Evolutionary conservation across 2,329 filamentous ascomycete genomes (phyloP).

Genomic region (Beauveria varroae): DNA sequence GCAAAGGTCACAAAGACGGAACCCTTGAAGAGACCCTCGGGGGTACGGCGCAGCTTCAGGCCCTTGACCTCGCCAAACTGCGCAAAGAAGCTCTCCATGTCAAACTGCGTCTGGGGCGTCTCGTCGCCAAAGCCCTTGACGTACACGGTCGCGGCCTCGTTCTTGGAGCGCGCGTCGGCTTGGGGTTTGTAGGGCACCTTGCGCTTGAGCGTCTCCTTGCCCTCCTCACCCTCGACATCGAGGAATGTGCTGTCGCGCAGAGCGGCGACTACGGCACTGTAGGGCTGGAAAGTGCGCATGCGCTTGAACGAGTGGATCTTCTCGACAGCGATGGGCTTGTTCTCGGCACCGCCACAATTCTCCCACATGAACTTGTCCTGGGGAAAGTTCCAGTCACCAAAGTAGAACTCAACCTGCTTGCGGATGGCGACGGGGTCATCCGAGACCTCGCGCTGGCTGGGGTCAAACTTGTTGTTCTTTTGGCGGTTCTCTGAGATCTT

Average conservation of each 20-base stretch:
- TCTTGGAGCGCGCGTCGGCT: conserved; percentile 53
- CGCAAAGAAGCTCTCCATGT: conserved; percentile 87
- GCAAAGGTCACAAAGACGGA: conserved; percentile 93
- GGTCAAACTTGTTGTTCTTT: conserved; percentile 64
- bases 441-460: conserved; percentile 58
- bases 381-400: conserved; percentile 83
- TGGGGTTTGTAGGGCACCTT: conserved; percentile 60
- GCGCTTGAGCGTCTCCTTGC: conserved; percentile 65
- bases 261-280: conserved; percentile 73
- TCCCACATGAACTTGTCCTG: conserved; percentile 82
- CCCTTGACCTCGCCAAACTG: conserved; percentile 71
- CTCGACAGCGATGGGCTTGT: conserved; percentile 73
- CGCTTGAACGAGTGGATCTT: conserved; percentile 83
- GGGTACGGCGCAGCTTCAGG: conserved; percentile 76
- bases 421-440: conserved; percentile 76
- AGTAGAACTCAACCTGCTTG: conserved; percentile 93
- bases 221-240: conserved; percentile 65
- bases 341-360: conserved; percentile 67
- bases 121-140: conserved; percentile 91
- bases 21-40: conserved; percentile 78
- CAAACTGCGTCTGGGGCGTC: conserved; percentile 77
- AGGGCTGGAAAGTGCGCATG: conserved; percentile 91
- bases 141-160: conserved; percentile 73
- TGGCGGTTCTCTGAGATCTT: conserved; percentile 30
- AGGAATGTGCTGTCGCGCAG: conserved; percentile 70